Evolutionary conservation across 2,329 filamentous ascomycete genomes (phyloP).

Genomic region (Pyrenochaeta sp.): DNA sequence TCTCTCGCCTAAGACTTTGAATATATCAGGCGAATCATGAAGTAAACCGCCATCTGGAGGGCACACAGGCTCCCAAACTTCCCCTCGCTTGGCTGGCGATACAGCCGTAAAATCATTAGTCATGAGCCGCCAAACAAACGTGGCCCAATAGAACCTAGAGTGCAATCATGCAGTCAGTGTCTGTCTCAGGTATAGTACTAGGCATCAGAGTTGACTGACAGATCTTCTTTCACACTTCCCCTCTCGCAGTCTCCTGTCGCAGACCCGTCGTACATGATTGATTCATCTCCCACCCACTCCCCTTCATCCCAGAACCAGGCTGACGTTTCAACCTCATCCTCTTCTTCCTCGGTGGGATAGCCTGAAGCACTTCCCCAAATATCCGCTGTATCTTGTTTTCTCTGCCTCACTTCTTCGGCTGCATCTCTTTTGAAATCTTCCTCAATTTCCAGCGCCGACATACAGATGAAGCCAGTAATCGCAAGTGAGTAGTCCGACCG

Average conservation of each 20-base stretch:
- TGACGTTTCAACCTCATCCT: no score
- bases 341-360: no score
- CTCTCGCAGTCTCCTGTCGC: no score
- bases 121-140: constrained; percentile 13
- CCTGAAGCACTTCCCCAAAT: no score
- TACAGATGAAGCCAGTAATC: constrained; percentile 9
- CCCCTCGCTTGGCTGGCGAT: background rate
- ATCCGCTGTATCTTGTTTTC: no score
- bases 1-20: background rate
- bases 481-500: constrained; percentile 16
- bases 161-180: no score
- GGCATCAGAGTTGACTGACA: background rate
- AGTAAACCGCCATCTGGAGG: background rate
- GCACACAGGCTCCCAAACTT: constrained; percentile 5
- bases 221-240: constrained; percentile 11
- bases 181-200: no score
- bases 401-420: background rate
- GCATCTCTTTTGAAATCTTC: background rate
- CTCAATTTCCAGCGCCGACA: background rate
- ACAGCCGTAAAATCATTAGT: constrained; percentile 4
- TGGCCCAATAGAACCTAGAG: constrained; percentile 6
- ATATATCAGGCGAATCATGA: background rate
- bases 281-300: background rate
- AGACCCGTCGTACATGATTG: background rate
- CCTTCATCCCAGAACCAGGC: background rate